These are phyloP conservation scores for Coemansia sp. DNA, from an alignment of 192 early-diverging fungal genomes.

Conservation along the genomic window DNA sequence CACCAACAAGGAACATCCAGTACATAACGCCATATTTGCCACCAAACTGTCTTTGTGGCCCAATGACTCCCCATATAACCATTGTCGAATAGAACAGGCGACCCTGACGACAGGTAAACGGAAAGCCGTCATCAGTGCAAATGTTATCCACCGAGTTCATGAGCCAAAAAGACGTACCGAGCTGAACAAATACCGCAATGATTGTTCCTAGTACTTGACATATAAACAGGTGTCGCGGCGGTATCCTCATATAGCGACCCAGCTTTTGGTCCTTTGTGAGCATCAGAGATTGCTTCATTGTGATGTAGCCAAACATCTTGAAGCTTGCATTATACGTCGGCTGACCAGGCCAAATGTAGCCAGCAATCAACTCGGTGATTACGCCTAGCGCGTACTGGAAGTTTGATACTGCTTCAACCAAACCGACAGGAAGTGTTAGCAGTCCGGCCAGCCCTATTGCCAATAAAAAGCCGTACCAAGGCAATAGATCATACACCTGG, in stretches of 20 bases:
- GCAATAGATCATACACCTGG: slow-evolving; percentile 28
- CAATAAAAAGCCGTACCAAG: slow-evolving; percentile 69
- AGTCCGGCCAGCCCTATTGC: slow-evolving; percentile 54
- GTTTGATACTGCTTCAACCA: slow-evolving; percentile 73
- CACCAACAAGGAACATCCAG: slow-evolving; percentile 58
- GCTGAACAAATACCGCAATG: slow-evolving; percentile 63
- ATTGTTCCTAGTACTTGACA: slow-evolving; percentile 72
- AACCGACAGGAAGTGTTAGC: slow-evolving; percentile 72
- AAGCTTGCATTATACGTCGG: slow-evolving; percentile 75
- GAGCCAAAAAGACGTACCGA: slow-evolving; percentile 61
- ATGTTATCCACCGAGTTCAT: slow-evolving; percentile 56
- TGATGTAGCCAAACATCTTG: slow-evolving; percentile 78
- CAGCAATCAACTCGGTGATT: slow-evolving; percentile 74
- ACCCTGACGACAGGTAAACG: slow-evolving; percentile 61
- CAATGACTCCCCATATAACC: slow-evolving; percentile 73
- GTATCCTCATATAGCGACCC: slow-evolving; percentile 67
- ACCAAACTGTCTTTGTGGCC: slow-evolving; percentile 62
- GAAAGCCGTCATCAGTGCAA: slow-evolving; percentile 54
- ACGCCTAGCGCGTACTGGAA: slow-evolving; percentile 71
- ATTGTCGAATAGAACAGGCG: slow-evolving; percentile 62
- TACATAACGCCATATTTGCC: slow-evolving; percentile 43
- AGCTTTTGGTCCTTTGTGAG: slow-evolving; percentile 66
- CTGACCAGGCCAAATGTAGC: slow-evolving; percentile 70
- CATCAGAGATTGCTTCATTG: slow-evolving; percentile 64
- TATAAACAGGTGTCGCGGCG: slow-evolving; percentile 71